Evolutionary conservation across 2,329 filamentous ascomycete species (phyloP).

Genomic region (Aspergillus viridinutans): DNA sequence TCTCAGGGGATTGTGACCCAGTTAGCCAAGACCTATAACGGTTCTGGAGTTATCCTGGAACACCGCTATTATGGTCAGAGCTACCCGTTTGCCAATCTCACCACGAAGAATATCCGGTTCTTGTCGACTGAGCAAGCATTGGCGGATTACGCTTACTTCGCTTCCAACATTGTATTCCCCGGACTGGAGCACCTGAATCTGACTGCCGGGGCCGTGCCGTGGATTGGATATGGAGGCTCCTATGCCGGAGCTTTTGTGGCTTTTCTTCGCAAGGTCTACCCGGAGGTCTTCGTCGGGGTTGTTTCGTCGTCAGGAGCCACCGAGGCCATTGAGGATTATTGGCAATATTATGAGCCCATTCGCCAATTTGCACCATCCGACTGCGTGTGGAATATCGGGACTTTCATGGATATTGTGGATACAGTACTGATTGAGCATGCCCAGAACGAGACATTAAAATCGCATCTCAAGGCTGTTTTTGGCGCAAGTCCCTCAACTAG

Average conservation of each 20-base stretch:
- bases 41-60: constrained; percentile 76
- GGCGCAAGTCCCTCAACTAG: constrained; percentile 34
- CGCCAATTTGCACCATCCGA: constrained; percentile 53
- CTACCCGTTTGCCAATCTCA: constrained; percentile 63
- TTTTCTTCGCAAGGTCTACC: constrained; percentile 71
- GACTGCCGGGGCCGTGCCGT: constrained; percentile 62
- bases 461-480: constrained; percentile 52
- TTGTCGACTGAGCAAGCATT: constrained; percentile 78
- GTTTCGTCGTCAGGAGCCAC: constrained; percentile 80
- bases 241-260: constrained; percentile 79
- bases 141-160: constrained; percentile 79
- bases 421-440: constrained; percentile 50
- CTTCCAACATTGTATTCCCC: constrained; percentile 64
- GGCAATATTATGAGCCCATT: constrained; percentile 59
- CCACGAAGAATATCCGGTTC: constrained; percentile 69
- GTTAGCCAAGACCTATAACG: constrained; percentile 65
- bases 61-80: constrained; percentile 83
- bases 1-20: constrained; percentile 73
- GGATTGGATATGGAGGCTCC: constrained; percentile 77
- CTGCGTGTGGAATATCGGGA: constrained; percentile 63
- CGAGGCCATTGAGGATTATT: constrained; percentile 72
- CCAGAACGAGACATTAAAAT: constrained; percentile 42
- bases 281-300: constrained; percentile 71
- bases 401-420: constrained; percentile 56
- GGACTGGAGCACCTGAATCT: constrained; percentile 66